phyloP scores from a whole-genome alignment of 2,329 filamentous ascomycete species.

The Penicillium expansum region DNA sequence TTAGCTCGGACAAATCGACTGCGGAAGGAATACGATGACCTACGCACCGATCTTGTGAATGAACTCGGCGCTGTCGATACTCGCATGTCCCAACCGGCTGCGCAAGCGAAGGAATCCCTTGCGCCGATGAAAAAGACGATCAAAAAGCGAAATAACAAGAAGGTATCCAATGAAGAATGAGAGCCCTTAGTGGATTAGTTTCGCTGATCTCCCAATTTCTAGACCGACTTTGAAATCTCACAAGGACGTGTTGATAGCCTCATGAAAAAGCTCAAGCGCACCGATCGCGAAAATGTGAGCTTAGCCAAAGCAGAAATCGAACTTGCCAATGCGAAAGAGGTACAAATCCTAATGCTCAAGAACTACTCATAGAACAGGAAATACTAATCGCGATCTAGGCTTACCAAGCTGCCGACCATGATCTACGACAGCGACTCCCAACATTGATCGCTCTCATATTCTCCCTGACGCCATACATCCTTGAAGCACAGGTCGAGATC shows the following conservation, averaged over 20 bases:
- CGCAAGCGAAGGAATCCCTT: slow-evolving; percentile 65
- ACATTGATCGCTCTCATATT: slow-evolving; percentile 68
- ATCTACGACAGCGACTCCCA: slow-evolving; percentile 69
- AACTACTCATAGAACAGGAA: background rate
- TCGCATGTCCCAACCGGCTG: slow-evolving; percentile 67
- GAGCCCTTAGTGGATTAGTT: background rate
- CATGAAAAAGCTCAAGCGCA: slow-evolving; percentile 66
- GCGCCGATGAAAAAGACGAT: slow-evolving; percentile 76
- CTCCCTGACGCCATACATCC: slow-evolving; percentile 69
- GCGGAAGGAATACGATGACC: slow-evolving; percentile 65
- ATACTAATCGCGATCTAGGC: slow-evolving; percentile 47
- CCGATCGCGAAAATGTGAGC: slow-evolving; percentile 69
- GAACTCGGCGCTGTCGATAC: slow-evolving; percentile 70
- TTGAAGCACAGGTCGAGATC: slow-evolving; percentile 68
- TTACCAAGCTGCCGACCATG: slow-evolving; percentile 72
- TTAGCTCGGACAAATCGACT: slow-evolving; percentile 65
- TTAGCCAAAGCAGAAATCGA: slow-evolving; percentile 71
- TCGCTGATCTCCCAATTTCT: background rate
- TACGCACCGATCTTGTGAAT: slow-evolving; percentile 67
- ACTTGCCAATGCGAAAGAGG: slow-evolving; percentile 62
- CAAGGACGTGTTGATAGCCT: slow-evolving; percentile 68
- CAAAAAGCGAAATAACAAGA: slow-evolving; percentile 79
- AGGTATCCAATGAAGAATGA: slow-evolving; percentile 42
- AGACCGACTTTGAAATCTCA: slow-evolving; percentile 76
- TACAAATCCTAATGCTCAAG: slow-evolving; percentile 34